phyloP scores from a whole-genome alignment of 768 basidiomycete species.

The Terana coerulea region DNA sequence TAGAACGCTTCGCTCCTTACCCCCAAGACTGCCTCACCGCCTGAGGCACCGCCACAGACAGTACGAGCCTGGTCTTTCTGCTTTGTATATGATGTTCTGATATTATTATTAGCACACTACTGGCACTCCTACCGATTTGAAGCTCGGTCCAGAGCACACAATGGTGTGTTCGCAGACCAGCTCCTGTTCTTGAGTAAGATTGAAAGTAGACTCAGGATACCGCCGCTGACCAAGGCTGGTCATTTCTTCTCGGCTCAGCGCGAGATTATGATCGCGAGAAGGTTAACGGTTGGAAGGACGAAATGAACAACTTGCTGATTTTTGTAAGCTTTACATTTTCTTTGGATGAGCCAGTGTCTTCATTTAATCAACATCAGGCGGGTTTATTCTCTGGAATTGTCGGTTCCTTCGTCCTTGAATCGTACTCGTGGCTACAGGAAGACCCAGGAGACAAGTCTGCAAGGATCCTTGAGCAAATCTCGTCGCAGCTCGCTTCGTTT shows the following conservation, averaged over 20 bases:
- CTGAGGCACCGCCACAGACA: too few relatives aligned
- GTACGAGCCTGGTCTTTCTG: too few relatives aligned
- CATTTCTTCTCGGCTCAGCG: neutral
- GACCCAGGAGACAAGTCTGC: conserved; percentile 1
- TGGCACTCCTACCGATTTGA: too few relatives aligned
- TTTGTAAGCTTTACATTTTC: neutral
- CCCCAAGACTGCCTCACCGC: too few relatives aligned
- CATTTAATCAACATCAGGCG: neutral
- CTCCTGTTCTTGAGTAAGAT: too few relatives aligned
- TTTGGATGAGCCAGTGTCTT: too few relatives aligned
- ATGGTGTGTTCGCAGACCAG: too few relatives aligned
- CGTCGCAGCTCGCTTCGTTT: conserved; percentile 7
- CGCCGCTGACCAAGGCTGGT: neutral
- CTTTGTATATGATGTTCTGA: too few relatives aligned
- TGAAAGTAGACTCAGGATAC: too few relatives aligned
- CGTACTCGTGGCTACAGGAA: conserved; percentile 6
- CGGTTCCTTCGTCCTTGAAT: conserved; percentile 7
- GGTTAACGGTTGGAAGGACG: neutral
- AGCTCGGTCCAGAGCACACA: too few relatives aligned
- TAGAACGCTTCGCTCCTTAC: too few relatives aligned
- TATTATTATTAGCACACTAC: too few relatives aligned
- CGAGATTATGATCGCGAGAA: neutral
- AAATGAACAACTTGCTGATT: neutral
- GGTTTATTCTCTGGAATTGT: conserved; percentile 15
- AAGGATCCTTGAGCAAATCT: conserved; percentile 10